These are phyloP conservation scores for Closterium sp. DNA, from an alignment of 139 green algal genomes.

Conservation along the genomic window DNA sequence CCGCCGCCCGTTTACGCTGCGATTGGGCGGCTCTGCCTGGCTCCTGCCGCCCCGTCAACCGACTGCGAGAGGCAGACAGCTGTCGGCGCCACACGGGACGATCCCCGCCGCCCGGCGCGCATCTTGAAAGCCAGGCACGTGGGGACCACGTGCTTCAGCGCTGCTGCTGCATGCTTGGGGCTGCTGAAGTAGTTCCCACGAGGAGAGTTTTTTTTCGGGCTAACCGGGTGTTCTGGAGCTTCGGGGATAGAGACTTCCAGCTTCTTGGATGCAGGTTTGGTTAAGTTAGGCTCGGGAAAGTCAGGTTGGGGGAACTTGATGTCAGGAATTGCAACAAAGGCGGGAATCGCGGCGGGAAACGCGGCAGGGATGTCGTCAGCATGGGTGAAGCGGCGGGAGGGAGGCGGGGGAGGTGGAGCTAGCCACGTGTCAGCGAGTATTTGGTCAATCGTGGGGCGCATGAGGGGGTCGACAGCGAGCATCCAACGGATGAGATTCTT, in stretches of 20 bases:
- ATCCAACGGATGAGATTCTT: conserved; percentile 1
- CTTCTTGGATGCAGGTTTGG: neutral
- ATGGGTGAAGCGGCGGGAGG: neutral
- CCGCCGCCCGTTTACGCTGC: neutral
- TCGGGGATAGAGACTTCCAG: neutral
- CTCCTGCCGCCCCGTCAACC: neutral
- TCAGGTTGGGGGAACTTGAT: neutral
- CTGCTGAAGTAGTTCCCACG: neutral
- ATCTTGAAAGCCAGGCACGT: neutral
- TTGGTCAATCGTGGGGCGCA: neutral
- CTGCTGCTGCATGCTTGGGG: neutral
- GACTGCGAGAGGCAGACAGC: neutral
- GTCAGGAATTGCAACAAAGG: neutral
- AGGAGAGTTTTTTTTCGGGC: neutral
- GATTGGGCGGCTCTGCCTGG: neutral
- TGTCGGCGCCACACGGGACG: neutral
- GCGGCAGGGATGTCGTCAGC: neutral
- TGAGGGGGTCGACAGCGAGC: neutral
- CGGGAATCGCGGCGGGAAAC: neutral
- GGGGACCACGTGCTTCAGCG: neutral
- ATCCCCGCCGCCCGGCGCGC: neutral
- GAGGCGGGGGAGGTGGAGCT: neutral
- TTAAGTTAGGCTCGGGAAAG: neutral
- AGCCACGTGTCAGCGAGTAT: neutral
- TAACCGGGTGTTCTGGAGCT: neutral